phyloP scores from a whole-genome alignment of 495 filamentous ascomycete species.

The Aspergillus coremiiformis region DNA sequence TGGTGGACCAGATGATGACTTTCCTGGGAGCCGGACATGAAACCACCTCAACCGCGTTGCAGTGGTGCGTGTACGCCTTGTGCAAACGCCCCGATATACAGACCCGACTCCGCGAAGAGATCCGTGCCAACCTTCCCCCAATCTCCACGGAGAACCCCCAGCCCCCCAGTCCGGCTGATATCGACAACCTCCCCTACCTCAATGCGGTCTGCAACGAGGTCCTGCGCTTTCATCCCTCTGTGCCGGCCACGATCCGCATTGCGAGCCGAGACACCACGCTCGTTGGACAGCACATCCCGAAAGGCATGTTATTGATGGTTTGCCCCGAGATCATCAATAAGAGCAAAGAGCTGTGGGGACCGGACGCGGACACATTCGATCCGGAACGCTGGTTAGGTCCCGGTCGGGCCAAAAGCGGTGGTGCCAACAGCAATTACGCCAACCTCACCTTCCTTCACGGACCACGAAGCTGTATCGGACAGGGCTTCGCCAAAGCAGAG shows the following conservation, averaged over 20 bases:
- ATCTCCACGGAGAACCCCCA: slow-evolving; percentile 32
- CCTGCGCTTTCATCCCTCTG: slow-evolving; percentile 50
- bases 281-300: slow-evolving; percentile 45
- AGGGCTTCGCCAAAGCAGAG: slow-evolving; percentile 74
- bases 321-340: slow-evolving; percentile 59
- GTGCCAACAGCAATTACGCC: slow-evolving; percentile 57
- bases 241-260: slow-evolving; percentile 56
- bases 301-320: slow-evolving; percentile 46
- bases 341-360: slow-evolving; percentile 69
- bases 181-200: slow-evolving; percentile 54
- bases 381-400: slow-evolving; percentile 69
- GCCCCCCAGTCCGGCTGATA: slow-evolving; percentile 40
- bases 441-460: slow-evolving; percentile 83
- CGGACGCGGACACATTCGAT: slow-evolving; percentile 69
- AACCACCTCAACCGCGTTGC: slow-evolving; percentile 55
- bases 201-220: slow-evolving; percentile 57
- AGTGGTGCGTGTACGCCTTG: slow-evolving; percentile 53
- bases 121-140: slow-evolving; percentile 56
- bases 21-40: slow-evolving; percentile 92
- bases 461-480: slow-evolving; percentile 73
- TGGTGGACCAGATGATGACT: slow-evolving; percentile 90
- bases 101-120: slow-evolving; percentile 49
- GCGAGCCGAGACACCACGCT: slow-evolving; percentile 58
- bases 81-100: slow-evolving; percentile 53
- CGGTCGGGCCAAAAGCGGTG: slow-evolving; percentile 43